A percentile compares a stretch with the other conserved stretches of the same genome.
phyloP scores from a whole-genome alignment of 805 yeast species.

The Ogataea ganodermae region DNA sequence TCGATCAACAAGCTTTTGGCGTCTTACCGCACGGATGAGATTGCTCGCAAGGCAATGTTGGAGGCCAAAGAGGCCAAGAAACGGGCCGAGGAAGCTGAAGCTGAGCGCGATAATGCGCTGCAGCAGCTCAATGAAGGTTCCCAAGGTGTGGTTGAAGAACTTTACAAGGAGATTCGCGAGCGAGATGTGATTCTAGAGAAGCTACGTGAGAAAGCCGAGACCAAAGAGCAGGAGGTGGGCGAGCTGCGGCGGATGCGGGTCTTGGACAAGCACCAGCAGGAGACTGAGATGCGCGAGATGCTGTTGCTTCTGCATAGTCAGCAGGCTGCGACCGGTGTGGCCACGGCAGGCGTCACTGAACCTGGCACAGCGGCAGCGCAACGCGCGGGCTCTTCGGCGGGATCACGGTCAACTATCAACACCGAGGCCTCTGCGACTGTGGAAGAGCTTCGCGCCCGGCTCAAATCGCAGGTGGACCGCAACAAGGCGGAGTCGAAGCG shows the following conservation, averaged over 20 bases:
- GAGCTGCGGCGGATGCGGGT: slow-evolving; percentile 61
- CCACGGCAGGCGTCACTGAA: no score
- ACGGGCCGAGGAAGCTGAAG: slow-evolving; percentile 44
- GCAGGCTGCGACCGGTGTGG: slow-evolving; percentile 1
- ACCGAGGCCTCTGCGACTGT: slow-evolving; percentile 21
- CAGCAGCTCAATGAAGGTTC: slow-evolving; percentile 58
- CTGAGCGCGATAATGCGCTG: slow-evolving; percentile 39
- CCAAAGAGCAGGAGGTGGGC: slow-evolving; percentile 59
- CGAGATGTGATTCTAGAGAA: slow-evolving; percentile 58
- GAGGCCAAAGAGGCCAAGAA: slow-evolving; percentile 44
- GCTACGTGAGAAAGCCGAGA: slow-evolving; percentile 63
- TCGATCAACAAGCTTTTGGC: slow-evolving; percentile 75
- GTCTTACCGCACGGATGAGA: slow-evolving; percentile 80
- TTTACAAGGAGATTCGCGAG: slow-evolving; percentile 64
- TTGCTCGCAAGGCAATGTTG: slow-evolving; percentile 68
- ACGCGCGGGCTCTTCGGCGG: slow-evolving; percentile 20
- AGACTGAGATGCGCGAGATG: slow-evolving; percentile 74
- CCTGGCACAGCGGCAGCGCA: slow-evolving; percentile 27
- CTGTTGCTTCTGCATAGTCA: slow-evolving; percentile 60
- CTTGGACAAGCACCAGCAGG: slow-evolving; percentile 72
- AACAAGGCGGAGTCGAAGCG: slow-evolving; percentile 44
- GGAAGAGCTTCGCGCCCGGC: slow-evolving; percentile 39
- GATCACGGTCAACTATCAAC: slow-evolving; percentile 14
- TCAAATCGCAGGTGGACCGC: slow-evolving; percentile 48
- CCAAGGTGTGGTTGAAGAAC: slow-evolving; percentile 63